Percentiles rank a stretch among this genome's conserved stretches.
Evolutionary conservation across 179 eudicot species (phyloP).

Genomic region (Actinidia chinensis): DNA sequence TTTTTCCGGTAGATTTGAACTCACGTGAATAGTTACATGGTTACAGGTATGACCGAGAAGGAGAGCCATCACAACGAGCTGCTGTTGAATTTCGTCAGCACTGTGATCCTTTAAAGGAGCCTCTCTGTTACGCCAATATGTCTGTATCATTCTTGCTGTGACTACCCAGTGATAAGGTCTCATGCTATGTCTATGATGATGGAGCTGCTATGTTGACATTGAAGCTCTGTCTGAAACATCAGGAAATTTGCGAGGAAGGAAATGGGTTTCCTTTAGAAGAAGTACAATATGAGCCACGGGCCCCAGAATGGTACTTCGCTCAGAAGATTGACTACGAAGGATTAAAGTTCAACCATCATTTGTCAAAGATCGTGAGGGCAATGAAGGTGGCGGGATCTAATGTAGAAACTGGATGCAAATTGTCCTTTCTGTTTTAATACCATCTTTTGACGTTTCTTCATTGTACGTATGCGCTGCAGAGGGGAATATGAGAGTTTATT

Average conservation of each 20-base stretch:
- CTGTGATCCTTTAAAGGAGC: slow-evolving; percentile 90
- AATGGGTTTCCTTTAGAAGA: slow-evolving; percentile 88
- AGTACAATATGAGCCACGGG: slow-evolving; percentile 73
- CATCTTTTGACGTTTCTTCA: slow-evolving; percentile 6
- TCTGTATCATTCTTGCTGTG: slow-evolving; percentile 78
- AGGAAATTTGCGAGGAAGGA: slow-evolving; percentile 73
- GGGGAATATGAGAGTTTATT: slow-evolving; percentile 84
- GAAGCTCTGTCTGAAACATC: slow-evolving; percentile 82
- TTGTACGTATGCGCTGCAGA: slow-evolving; percentile 33
- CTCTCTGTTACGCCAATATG: slow-evolving; percentile 90
- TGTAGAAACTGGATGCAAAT: not conserved
- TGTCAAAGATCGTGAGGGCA: slow-evolving; percentile 83
- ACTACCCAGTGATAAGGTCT: slow-evolving; percentile 89
- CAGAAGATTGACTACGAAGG: slow-evolving; percentile 75
- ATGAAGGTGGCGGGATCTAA: slow-evolving; percentile 62
- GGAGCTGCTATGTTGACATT: slow-evolving; percentile 88
- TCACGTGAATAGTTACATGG: slow-evolving; percentile 4
- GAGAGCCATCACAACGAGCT: slow-evolving; percentile 78
- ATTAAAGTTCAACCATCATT: slow-evolving; percentile 69
- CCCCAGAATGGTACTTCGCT: slow-evolving; percentile 81
- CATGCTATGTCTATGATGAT: slow-evolving; percentile 87
- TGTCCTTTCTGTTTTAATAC: not conserved
- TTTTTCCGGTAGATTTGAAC: not conserved
- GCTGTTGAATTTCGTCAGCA: slow-evolving; percentile 90
- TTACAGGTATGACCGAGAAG: slow-evolving; percentile 75